Evolutionary conservation across 768 basidiomycete species (phyloP), one percentile per base, ranked within the genome.

Genomic region (Sporobolomyces phaffii): DNA sequence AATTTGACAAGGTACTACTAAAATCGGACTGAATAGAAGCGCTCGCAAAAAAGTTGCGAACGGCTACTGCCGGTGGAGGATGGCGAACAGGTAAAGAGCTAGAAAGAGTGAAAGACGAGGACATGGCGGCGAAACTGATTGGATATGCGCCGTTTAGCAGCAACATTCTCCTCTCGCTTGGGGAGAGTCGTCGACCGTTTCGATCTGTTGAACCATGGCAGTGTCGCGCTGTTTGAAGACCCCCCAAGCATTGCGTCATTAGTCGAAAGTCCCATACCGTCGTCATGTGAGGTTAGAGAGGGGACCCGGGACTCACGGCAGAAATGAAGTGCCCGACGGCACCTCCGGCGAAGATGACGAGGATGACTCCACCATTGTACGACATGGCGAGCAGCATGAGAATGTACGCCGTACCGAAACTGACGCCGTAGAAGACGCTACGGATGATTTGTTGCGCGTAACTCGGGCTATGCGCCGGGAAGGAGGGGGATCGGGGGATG

Each of bases 301-400:
- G 24, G 40, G 13, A n/a, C 29, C 11, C 22, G 5, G 14, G 18
- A 43, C 65, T 7, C 22, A 66, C 65, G 10, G 52, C 65, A 24
- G 61, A 68, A 20, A 68, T 34, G 24, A 26, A 33, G n/a, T 62
- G 38, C 2, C 65, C 65, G 24, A 58, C 56, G 0, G 47, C 49
- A 1, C 54, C 65, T 8, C 65, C 65, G 3, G 26, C 33, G 5
- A 68, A 22, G 62, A 79, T 78, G 11, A 71, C 74, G 38, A 79
- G 62, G 28, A 79, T 71, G 62, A 79, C 67, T 38, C 67, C 75
- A 2, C 76, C 77, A 65, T 78, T 78, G 72, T 71, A 78, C 68
- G 74, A 77, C 77, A 77, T 78, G 38, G 71, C 75, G 28, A 76
- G 71, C 14, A 60, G 41, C 47, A 62, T 69, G 57, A 70, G 62